Evolutionary conservation across 2,329 filamentous ascomycete genomes (phyloP).

Genomic region (Trichoderma gracile): DNA sequence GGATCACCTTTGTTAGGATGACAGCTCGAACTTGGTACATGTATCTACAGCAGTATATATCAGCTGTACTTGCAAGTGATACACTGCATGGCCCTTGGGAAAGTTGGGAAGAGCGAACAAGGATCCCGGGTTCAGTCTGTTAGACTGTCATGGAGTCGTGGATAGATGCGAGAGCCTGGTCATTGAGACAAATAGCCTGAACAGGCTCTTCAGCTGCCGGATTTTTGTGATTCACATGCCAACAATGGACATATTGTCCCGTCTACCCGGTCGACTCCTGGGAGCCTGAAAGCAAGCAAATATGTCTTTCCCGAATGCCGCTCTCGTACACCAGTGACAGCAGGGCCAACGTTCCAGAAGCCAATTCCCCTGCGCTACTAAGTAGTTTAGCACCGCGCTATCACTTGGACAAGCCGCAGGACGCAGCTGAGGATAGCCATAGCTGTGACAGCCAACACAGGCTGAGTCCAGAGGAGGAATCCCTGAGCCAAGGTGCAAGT

Average conservation of each 20-base stretch:
- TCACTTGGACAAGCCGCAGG: constrained; percentile 42
- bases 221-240: not conserved
- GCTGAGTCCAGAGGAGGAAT: constrained; percentile 44
- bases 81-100: too few species aligned
- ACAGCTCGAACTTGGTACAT: too few species aligned
- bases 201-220: not conserved
- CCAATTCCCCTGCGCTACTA: constrained; percentile 58
- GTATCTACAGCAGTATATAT: too few species aligned
- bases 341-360: constrained; percentile 59
- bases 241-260: not conserved
- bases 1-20: too few species aligned
- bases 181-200: not conserved
- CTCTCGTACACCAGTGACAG: constrained; percentile 58
- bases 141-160: not conserved
- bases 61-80: too few species aligned
- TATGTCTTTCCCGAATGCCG: constrained; percentile 28
- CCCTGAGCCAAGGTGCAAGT: constrained; percentile 33
- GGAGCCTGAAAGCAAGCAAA: not conserved
- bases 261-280: not conserved
- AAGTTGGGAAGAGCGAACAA: not conserved
- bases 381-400: constrained; percentile 64
- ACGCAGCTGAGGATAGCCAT: constrained; percentile 40
- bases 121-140: not conserved
- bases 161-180: not conserved
- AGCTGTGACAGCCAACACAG: constrained; percentile 37